Evolutionary conservation across 2,329 filamentous ascomycete species (phyloP).

Genomic region (Penicillium expansum): DNA sequence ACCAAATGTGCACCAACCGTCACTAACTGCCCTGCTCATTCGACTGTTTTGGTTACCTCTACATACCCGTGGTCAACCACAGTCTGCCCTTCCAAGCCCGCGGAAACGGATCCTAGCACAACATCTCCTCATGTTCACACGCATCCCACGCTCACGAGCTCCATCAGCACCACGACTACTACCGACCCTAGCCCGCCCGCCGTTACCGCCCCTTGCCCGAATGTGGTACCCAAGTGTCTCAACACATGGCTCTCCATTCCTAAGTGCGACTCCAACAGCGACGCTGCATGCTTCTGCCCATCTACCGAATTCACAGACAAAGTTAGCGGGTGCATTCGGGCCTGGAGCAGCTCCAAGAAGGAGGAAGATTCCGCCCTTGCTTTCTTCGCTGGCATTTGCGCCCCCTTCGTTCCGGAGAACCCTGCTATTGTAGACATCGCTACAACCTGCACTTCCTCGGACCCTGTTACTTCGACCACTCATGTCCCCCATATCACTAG

Average conservation of each 20-base stretch:
- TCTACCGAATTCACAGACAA: constrained; percentile 69
- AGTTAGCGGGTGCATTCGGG: constrained; percentile 74
- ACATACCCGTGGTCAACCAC: constrained; percentile 57
- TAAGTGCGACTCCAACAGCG: constrained; percentile 77
- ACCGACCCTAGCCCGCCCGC: constrained; percentile 14
- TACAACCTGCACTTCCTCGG: constrained; percentile 47
- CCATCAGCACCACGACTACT: not conserved
- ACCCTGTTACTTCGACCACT: constrained; percentile 30
- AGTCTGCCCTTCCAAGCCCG: constrained; percentile 45
- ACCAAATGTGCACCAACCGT: constrained; percentile 38
- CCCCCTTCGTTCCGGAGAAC: constrained; percentile 67
- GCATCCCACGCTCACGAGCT: not conserved
- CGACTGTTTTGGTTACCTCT: constrained; percentile 50
- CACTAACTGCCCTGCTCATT: constrained; percentile 51
- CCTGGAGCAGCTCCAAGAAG: constrained; percentile 65
- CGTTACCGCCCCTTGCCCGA: constrained; percentile 51
- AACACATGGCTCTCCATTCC: constrained; percentile 77
- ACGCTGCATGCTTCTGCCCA: constrained; percentile 80
- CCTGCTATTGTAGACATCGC: constrained; percentile 59
- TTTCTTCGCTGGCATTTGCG: constrained; percentile 89
- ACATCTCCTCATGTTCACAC: not conserved
- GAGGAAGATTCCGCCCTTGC: constrained; percentile 67
- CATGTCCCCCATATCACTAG: not conserved
- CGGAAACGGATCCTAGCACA: not conserved
- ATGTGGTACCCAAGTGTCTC: constrained; percentile 77